Evolutionary conservation across 192 early-diverging fungal genomes (phyloP).

Genomic region (Entrophospora sp.): DNA sequence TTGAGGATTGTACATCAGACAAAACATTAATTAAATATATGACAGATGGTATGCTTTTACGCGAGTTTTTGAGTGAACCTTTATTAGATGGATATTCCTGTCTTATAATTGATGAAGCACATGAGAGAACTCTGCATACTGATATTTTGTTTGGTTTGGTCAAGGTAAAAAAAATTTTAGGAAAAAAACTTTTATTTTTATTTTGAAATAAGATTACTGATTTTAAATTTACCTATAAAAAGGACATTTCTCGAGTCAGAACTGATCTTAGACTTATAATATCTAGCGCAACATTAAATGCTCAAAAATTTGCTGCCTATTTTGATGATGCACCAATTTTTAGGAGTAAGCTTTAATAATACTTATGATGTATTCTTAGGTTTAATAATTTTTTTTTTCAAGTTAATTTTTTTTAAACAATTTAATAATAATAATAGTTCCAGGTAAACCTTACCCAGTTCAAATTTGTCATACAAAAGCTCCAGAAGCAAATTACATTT

Average conservation of each 20-base stretch:
- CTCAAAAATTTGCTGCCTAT: constrained; percentile 90
- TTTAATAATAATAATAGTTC: too few relatives aligned
- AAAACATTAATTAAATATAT: constrained; percentile 96
- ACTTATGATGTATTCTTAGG: neutral
- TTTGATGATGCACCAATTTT: constrained; percentile 93
- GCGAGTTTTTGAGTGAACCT: constrained; percentile 96
- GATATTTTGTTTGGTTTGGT: constrained; percentile 95
- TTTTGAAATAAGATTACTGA: too few relatives aligned
- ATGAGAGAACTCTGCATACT: constrained; percentile 93
- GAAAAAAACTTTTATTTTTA: too few relatives aligned
- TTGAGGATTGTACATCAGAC: constrained; percentile 95
- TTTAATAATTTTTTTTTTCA: neutral
- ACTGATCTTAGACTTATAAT: constrained; percentile 92
- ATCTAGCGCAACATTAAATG: constrained; percentile 97
- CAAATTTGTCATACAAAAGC: constrained; percentile 93
- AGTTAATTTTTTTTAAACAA: neutral
- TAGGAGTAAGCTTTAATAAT: constrained; percentile 39
- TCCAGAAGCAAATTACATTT: constrained; percentile 94
- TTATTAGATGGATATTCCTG: constrained; percentile 83
- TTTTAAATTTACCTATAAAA: too few relatives aligned
- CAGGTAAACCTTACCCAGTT: constrained; percentile 88
- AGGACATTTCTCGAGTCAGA: constrained; percentile 85
- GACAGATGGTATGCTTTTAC: constrained; percentile 97
- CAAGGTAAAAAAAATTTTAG: constrained; percentile 39
- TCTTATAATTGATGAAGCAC: constrained; percentile 98